Base-by-base conservation (phyloP, 1,139 yeast species). In the Sugiyamaella novakii region DNA sequence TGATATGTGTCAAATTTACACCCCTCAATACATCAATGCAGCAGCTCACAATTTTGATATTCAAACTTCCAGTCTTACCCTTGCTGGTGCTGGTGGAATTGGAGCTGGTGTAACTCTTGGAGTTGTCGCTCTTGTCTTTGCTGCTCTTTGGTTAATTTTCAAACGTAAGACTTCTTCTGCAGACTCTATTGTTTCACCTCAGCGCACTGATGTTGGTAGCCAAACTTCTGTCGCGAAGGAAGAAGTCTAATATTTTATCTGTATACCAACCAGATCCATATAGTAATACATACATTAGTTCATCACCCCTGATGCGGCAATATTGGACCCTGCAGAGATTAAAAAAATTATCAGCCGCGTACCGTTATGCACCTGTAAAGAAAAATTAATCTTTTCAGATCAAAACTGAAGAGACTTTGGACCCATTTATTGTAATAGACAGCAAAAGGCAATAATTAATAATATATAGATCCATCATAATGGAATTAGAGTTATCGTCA, bases 81-180 rank as follows among this genome's bases (percentile, higher is more conserved):
- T 64, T 15, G 76, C 75, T 7, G 76, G 54, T 35, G 78, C 77
- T 27, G 77, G 77, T 51, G 78, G 78, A 50, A 73, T 74, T 53
- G 78, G 78, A 46, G 78, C 78, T n/a, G 78, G 77, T 59, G 74
- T 71, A 38, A 74, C 77, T 19, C 59, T 74, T 46, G 74, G 72
- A 49, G 76, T 71, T 3, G 56, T 71, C 54, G 53, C 66, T 17
- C 37, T 61, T 27, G 50, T 46, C 18, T 14, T 39, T n/a, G 66
- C 59, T 37, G 22, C 24, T 14, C 36, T 12, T n/a, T 44, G 10
- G 7, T 27, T 36, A 7, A 12, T 36, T 10, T 27, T 35, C 35
- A 24, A 25, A 22, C 25, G 33, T 2, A 18, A 7, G n/a, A 28
- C 25, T n/a, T 31, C 38, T 5, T 4, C 31, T 17, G 11, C 38